phyloP scores from a whole-genome alignment of 1,284 basidiomycete species.

The Sporisorium iseilematis-ciliati region DNA sequence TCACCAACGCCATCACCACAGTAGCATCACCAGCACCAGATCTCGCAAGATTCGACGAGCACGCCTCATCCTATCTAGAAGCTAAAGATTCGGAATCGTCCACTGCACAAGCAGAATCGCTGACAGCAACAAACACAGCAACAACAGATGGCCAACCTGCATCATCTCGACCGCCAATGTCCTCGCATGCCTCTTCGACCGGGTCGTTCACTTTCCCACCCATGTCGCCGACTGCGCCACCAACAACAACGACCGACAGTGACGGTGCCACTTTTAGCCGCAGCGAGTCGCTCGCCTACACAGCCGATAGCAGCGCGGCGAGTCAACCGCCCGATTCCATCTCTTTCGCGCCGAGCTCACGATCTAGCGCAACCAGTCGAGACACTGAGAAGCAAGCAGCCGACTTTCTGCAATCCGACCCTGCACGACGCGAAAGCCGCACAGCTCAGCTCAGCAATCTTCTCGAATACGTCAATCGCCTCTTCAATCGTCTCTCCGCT shows the following conservation, averaged over 20 bases:
- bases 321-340: conserved; percentile 40
- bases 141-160: too few relatives aligned
- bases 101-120: not conserved
- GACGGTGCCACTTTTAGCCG: conserved; percentile 8
- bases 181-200: conserved; percentile 16
- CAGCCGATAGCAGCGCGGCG: conserved; percentile 41
- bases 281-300: conserved; percentile 35
- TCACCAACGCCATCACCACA: conserved; percentile 27
- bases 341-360: conserved; percentile 38
- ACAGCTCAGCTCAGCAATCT: conserved; percentile 74
- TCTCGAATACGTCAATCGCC: conserved; percentile 78
- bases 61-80: conserved; percentile 4
- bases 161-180: not conserved
- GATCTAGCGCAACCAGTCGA: conserved; percentile 49
- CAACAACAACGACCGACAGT: conserved; percentile 1
- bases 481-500: conserved; percentile 80
- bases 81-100: not conserved
- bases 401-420: conserved; percentile 38
- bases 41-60: conserved; percentile 17
- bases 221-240: not conserved
- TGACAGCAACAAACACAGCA: not conserved
- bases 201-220: conserved; percentile 28
- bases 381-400: conserved; percentile 34
- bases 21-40: conserved; percentile 35
- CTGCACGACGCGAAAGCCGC: conserved; percentile 52